Percentiles rank a stretch among this genome's conserved stretches.
These are phyloP conservation scores for Pseudocercospora ulei DNA, from an alignment of 2,329 filamentous ascomycete genomes.

Conservation along the genomic window DNA sequence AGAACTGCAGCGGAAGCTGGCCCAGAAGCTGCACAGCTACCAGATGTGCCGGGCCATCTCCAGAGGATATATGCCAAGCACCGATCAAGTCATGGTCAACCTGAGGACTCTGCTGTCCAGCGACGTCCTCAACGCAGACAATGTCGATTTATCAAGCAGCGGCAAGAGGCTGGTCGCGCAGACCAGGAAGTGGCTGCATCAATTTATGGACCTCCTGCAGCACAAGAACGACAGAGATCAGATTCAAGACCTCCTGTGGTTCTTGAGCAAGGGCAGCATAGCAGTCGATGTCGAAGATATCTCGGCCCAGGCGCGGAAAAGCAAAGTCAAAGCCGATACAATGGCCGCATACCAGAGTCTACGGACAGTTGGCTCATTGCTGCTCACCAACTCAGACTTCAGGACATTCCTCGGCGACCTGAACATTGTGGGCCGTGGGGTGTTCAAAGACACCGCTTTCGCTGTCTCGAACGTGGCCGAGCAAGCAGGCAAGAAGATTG, in stretches of 20 bases:
- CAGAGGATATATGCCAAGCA: slow-evolving; percentile 85
- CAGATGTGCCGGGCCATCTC: slow-evolving; percentile 77
- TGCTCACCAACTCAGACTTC: slow-evolving; percentile 85
- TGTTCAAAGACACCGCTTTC: slow-evolving; percentile 78
- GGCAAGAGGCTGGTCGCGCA: slow-evolving; percentile 65
- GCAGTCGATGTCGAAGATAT: slow-evolving; percentile 58
- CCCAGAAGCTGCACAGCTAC: slow-evolving; percentile 85
- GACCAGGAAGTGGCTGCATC: slow-evolving; percentile 60
- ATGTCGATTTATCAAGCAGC: slow-evolving; percentile 64
- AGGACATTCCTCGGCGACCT: slow-evolving; percentile 75
- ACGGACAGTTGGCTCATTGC: slow-evolving; percentile 70
- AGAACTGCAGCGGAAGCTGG: slow-evolving; percentile 61
- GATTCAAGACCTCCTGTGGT: slow-evolving; percentile 88
- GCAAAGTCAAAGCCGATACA: slow-evolving; percentile 60
- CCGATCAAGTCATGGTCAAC: slow-evolving; percentile 70
- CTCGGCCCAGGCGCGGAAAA: slow-evolving; percentile 50
- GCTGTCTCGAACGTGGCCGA: slow-evolving; percentile 66
- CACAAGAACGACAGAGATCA: slow-evolving; percentile 79
- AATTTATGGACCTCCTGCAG: slow-evolving; percentile 70
- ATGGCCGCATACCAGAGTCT: slow-evolving; percentile 70
- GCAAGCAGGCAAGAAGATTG: slow-evolving; percentile 61
- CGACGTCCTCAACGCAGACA: slow-evolving; percentile 66
- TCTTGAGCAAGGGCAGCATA: slow-evolving; percentile 61
- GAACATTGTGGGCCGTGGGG: slow-evolving; percentile 65
- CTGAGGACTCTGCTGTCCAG: slow-evolving; percentile 68